A percentile compares a stretch with the other conserved stretches of the same genome.
These are phyloP conservation scores for Alternaria angustiovoidea DNA, from an alignment of 2,329 filamentous ascomycete genomes.

Conservation along the genomic window DNA sequence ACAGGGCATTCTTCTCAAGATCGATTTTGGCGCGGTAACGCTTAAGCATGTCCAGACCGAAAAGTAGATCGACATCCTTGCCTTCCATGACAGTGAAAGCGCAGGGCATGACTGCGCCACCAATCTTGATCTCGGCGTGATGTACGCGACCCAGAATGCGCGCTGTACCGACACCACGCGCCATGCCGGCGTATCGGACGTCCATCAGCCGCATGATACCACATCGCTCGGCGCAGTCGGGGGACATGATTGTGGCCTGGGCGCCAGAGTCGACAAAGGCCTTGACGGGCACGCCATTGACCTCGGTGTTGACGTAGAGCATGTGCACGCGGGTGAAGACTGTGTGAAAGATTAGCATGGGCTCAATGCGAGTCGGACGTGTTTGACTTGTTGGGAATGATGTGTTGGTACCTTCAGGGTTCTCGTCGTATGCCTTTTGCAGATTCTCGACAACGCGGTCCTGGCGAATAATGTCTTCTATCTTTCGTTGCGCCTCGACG, in stretches of 20 bases:
- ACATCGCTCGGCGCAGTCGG: constrained; percentile 86
- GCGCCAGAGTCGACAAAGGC: constrained; percentile 97
- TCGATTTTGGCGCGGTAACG: constrained; percentile 94
- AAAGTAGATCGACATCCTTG: constrained; percentile 90
- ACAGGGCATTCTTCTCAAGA: constrained; percentile 80
- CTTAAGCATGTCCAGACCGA: constrained; percentile 97
- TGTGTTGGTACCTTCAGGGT: constrained; percentile 79
- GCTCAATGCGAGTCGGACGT: not conserved
- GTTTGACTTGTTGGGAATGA: not conserved
- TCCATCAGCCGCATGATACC: constrained; percentile 97
- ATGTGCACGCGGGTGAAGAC: constrained; percentile 95
- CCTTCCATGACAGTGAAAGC: constrained; percentile 99
- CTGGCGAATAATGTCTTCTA: constrained; percentile 96
- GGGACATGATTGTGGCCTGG: constrained; percentile 99
- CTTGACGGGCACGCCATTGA: constrained; percentile 91
- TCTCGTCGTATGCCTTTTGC: constrained; percentile 96
- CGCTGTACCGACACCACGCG: constrained; percentile 91
- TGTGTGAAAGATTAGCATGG: constrained; percentile 51
- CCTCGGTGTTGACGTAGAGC: constrained; percentile 94
- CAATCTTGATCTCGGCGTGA: constrained; percentile 93
- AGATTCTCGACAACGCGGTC: constrained; percentile 94
- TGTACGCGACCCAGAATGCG: constrained; percentile 95
- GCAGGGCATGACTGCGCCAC: constrained; percentile 84
- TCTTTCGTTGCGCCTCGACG: constrained; percentile 85
- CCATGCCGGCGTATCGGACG: constrained; percentile 88